Percentiles rank a stretch among this genome's conserved stretches.
phyloP scores from a whole-genome alignment of 495 filamentous ascomycete genomes.

The Xylaria cubensis region DNA sequence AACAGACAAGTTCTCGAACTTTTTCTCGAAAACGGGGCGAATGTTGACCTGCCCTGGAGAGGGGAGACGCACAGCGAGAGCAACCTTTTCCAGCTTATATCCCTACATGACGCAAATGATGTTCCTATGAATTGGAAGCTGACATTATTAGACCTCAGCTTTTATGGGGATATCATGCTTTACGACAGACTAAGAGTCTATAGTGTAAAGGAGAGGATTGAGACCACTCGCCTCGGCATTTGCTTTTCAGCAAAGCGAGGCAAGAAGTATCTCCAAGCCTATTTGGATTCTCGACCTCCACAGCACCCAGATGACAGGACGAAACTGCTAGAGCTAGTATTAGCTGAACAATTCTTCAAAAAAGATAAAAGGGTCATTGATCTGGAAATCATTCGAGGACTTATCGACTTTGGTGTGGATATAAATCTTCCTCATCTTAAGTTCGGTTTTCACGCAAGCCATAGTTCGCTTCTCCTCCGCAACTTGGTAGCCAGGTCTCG shows the following conservation, averaged over 20 bases:
- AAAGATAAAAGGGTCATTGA: neutral
- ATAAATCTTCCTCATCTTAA: neutral
- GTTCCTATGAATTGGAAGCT: too few relatives aligned
- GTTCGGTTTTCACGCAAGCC: too few relatives aligned
- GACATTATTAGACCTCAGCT: too few relatives aligned
- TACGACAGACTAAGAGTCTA: neutral
- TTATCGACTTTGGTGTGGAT: conserved; percentile 1
- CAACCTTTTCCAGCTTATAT: too few relatives aligned
- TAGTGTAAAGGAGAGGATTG: conserved; percentile 11
- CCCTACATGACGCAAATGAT: too few relatives aligned
- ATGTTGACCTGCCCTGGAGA: too few relatives aligned
- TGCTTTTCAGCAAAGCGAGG: conserved; percentile 1
- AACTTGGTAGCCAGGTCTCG: neutral
- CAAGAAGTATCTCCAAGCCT: neutral
- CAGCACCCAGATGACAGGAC: neutral
- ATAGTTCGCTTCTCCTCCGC: neutral
- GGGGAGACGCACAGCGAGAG: too few relatives aligned
- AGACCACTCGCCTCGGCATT: conserved; percentile 3
- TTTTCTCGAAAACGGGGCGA: too few relatives aligned
- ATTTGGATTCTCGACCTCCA: neutral
- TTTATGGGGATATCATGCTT: too few relatives aligned
- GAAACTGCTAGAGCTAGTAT: neutral
- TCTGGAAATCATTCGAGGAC: neutral
- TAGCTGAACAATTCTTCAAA: neutral
- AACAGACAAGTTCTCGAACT: too few relatives aligned